Conservation (phyloP, 768 basidiomycete species). For the Fomitopsis serialis region DNA sequence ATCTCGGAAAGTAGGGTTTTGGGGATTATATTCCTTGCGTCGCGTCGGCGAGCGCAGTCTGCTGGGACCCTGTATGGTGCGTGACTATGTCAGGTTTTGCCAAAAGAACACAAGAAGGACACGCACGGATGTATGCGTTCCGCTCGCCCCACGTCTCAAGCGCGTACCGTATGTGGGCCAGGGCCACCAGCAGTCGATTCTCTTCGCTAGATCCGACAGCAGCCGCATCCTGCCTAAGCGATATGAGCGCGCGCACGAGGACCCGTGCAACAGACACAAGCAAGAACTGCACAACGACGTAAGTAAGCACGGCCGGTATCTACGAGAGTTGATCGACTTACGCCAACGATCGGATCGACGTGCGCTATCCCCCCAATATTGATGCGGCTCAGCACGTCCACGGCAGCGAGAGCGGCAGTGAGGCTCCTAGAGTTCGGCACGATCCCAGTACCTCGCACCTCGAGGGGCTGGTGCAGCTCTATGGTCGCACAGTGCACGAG, state of each 20-base stretch:
- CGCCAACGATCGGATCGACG: conserved; percentile 20
- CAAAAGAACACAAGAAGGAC: not conserved
- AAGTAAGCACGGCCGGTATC: not conserved
- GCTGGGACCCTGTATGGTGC: too few species aligned
- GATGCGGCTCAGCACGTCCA: conserved; percentile 6
- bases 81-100: too few species aligned
- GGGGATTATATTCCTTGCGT: too few species aligned
- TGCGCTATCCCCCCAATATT: conserved; percentile 8
- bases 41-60: too few species aligned
- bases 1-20: too few species aligned
- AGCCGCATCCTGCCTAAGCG: not conserved
- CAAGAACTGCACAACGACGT: not conserved
- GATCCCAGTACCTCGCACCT: not conserved
- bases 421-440: conserved; percentile 13
- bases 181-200: not conserved
- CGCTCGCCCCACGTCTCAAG: not conserved
- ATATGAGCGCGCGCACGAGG: not conserved
- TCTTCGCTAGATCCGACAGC: not conserved
- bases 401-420: conserved; percentile 17
- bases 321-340: conserved; percentile 6
- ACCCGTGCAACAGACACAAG: not conserved
- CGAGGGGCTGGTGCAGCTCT: conserved; percentile 22
- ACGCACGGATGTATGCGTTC: not conserved
- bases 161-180: not conserved
- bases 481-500: conserved; percentile 23